Evolutionary conservation across 2,329 filamentous ascomycete genomes (phyloP), one percentile per base, ranked within the genome.

Genomic region (Knufia fluminis): DNA sequence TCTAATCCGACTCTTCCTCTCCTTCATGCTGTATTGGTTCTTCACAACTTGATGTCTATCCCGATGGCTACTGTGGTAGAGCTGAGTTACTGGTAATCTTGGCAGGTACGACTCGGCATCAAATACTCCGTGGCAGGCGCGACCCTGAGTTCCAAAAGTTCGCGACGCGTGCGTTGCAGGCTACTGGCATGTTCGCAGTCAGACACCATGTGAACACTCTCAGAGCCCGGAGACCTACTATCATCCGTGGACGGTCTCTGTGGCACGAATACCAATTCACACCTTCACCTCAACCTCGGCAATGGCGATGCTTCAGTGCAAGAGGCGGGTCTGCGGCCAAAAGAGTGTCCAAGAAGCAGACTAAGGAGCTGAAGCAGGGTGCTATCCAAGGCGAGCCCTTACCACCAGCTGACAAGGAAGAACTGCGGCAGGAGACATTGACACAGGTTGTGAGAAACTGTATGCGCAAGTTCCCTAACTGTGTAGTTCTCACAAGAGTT

Each of bases 391-490:
- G 68, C 23, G 60, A 66, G 19, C 64, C 72, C 4, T 60, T 68
- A 6, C 67, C 66, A 46, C 60, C 71, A 49, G 64, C 69, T 28
- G 64, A 66, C 44, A 63, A 70, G 38, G 68, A 75, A 48, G 68
- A 75, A 47, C 66, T 68, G 26, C 75, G 76, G 17, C 72, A 72
- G 52, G 96, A 96, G 66, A 90, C 92, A 14, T 85, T 97, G 42
- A 72, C 97, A 51, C 79, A 88, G 62, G 89, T 95, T 64, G 91
- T 87, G 23, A 79, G 81, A 50, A 86, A 82, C 57, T 94, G 95
- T 68, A 95, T 97, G 83, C 77, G 81, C 58, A 89, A 85, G 61
- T 96, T 94, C 68, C 79, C 82, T 60, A 88, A 94, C 60, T 97
- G 91, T 67, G 85, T 98, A 33, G 67, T 98, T 6, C 71, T 98